Evolutionary conservation across 352 stramenopile genomes (phyloP), one percentile per base, ranked within the genome.

Genomic region (Phytophthora pistaciae): DNA sequence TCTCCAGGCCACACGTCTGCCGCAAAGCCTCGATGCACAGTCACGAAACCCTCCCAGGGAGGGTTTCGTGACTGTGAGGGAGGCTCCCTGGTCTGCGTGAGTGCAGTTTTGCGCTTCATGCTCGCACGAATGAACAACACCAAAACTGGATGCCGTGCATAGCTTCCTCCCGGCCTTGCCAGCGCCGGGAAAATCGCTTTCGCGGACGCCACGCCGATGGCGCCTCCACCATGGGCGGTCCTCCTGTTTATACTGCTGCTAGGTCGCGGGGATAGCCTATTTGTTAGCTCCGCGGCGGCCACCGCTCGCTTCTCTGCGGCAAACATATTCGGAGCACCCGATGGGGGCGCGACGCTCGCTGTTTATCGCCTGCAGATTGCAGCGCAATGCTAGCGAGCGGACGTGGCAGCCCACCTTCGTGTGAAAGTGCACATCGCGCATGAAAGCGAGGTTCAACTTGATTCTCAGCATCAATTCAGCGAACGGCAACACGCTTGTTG

Each of bases 1-100:
- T 49, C 53, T 59, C 38, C 11, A 16, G 31, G 21, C 59, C 49
- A 67, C 66, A 68, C 49, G 31, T 66, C 36, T 67, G 29, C 56
- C 10, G 56, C 68, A 74, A 75, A 75, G 62, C 68, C 9, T 49
- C 55, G n/a, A 40, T 14, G 67, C 46, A 66, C 61, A 62, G 55
- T 56, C 59, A 60, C 66, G 65, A 63, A 59, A 44, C 38, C 14
- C 14, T 14, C n/a, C n/a, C n/a, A n/a, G n/a, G n/a, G n/a, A n/a
- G n/a, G n/a, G n/a, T n/a, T n/a, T n/a, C n/a, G n/a, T n/a, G n/a
- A n/a, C n/a, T n/a, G n/a, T n/a, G n/a, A n/a, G n/a, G n/a, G n/a
- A n/a, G n/a, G n/a, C n/a, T n/a, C 59, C 33, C 23, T 60, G 49
- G 66, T 70, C 52, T 62, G 60, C 58, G 48, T 60, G 55, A 60